A percentile compares a stretch with the other conserved stretches of the same genome.
phyloP scores from a whole-genome alignment of 257 asterid genomes.

The Rhazya stricta region DNA sequence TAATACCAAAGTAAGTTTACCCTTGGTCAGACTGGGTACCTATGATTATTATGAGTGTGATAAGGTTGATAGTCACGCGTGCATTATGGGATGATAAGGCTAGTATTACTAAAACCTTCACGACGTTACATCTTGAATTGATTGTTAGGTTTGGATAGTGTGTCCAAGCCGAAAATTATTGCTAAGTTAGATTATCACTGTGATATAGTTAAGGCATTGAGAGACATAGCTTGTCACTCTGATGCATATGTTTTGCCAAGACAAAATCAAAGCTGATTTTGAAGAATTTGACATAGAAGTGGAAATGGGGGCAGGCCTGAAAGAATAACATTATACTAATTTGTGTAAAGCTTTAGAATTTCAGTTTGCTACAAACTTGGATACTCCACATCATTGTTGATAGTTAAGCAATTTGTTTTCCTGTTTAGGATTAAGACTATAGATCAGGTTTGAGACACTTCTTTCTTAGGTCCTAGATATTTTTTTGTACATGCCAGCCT shows the following conservation, averaged over 20 bases:
- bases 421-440: not conserved
- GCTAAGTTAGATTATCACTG: not conserved
- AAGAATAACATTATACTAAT: too few species aligned
- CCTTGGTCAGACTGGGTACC: too few species aligned
- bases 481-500: not conserved
- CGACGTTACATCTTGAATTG: too few species aligned
- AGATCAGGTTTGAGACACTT: not conserved
- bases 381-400: not conserved
- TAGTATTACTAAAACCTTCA: too few species aligned
- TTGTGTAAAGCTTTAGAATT: not conserved
- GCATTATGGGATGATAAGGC: too few species aligned
- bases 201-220: not conserved
- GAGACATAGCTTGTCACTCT: not conserved
- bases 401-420: not conserved
- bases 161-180: not conserved
- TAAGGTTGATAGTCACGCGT: too few species aligned
- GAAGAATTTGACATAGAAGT: not conserved
- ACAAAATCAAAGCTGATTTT: not conserved
- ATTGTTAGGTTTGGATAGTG: too few species aligned
- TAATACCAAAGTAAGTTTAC: too few species aligned
- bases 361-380: not conserved
- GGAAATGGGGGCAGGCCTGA: not conserved
- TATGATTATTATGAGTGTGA: too few species aligned
- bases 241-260: not conserved
- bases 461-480: not conserved